phyloP scores from a whole-genome alignment of 352 stramenopile species.

The Phytopythium helicoides region DNA sequence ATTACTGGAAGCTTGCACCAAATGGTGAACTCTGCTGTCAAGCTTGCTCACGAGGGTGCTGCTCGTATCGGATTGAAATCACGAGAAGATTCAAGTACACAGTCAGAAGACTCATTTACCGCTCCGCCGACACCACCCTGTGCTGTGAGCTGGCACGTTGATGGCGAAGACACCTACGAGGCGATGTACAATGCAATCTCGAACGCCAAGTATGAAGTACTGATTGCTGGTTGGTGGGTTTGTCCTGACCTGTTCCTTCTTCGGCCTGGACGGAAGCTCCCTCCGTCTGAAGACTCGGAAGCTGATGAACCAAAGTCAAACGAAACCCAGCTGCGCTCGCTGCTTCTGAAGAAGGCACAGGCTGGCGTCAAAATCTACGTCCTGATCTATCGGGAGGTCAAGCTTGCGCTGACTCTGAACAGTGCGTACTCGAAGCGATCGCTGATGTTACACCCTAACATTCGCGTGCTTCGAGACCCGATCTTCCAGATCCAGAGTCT shows the following conservation, averaged over 20 bases:
- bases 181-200: slow-evolving; percentile 87
- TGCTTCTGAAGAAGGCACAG: slow-evolving; percentile 77
- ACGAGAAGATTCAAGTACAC: slow-evolving; percentile 53
- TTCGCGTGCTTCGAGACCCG: slow-evolving; percentile 88
- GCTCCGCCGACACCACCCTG: slow-evolving; percentile 37
- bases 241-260: slow-evolving; percentile 83
- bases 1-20: slow-evolving; percentile 27
- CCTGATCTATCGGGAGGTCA: slow-evolving; percentile 90
- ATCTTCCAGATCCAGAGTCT: slow-evolving; percentile 90
- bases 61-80: slow-evolving; percentile 18
- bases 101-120: slow-evolving; percentile 57
- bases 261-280: slow-evolving; percentile 58
- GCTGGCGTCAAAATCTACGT: slow-evolving; percentile 89
- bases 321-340: slow-evolving; percentile 69
- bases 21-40: slow-evolving; percentile 29
- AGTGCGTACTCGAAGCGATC: slow-evolving; percentile 83
- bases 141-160: slow-evolving; percentile 82
- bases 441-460: slow-evolving; percentile 81
- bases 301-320: slow-evolving; percentile 50
- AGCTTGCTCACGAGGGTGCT: slow-evolving; percentile 23
- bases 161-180: slow-evolving; percentile 83
- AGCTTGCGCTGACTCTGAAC: slow-evolving; percentile 86
- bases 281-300: slow-evolving; percentile 17
- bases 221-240: slow-evolving; percentile 92
- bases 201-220: slow-evolving; percentile 84